Conservation (phyloP, 345 rosid genomes). For the Noccaea bulbosa region DNA sequence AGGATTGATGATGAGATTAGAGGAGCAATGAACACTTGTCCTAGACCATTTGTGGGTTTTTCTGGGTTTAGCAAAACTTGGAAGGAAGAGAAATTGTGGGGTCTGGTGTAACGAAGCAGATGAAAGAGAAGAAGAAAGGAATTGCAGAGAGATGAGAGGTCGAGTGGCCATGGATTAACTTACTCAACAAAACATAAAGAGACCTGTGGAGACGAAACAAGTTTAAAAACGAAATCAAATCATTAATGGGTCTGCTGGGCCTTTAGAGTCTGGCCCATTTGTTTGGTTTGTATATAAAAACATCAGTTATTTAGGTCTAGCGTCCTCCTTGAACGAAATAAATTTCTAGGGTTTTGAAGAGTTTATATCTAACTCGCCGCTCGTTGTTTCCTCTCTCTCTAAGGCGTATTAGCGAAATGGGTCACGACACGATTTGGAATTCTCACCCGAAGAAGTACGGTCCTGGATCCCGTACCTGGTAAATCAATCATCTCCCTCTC, state of each 20-base stretch:
- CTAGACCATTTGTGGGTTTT: constrained; percentile 29
- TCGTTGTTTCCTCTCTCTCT: neutral
- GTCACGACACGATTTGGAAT: constrained; percentile 35
- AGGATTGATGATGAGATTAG: constrained; percentile 56
- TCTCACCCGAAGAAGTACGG: constrained; percentile 46
- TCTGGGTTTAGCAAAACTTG: neutral
- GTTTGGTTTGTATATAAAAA: neutral
- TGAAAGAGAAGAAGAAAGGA: constrained; percentile 35
- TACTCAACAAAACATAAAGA: constrained; percentile 3
- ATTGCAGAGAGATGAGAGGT: constrained; percentile 37
- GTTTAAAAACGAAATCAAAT: neutral
- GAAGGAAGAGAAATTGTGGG: constrained; percentile 32
- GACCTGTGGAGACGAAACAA: constrained; percentile 47
- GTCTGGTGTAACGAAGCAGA: constrained; percentile 36
- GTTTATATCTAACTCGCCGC: constrained; percentile 15
- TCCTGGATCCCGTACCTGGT: constrained; percentile 48
- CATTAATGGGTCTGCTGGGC: constrained; percentile 11
- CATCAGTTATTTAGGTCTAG: neutral
- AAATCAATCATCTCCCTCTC: neutral
- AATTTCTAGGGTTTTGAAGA: constrained; percentile 31
- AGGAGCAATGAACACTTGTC: constrained; percentile 36
- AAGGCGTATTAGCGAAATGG: constrained; percentile 25
- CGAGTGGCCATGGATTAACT: constrained; percentile 61
- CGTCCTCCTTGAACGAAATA: neutral
- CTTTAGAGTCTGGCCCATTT: neutral